Evolutionary conservation across 2,329 filamentous ascomycete species (phyloP).

Genomic region (Volutella citrinella): DNA sequence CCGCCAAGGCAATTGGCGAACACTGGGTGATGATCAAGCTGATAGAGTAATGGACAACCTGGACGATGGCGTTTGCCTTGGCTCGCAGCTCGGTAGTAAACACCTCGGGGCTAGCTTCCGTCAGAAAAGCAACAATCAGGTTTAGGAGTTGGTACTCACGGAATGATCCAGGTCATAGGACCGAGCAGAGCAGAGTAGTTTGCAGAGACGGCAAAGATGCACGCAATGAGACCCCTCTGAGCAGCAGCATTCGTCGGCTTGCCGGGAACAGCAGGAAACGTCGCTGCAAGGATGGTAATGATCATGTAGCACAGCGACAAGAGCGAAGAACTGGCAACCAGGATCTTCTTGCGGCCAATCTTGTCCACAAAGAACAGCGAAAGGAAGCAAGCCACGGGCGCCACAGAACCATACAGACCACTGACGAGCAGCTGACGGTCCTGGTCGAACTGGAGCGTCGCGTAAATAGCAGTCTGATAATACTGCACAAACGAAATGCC

Average conservation of each 20-base stretch:
- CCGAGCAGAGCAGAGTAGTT: slow-evolving; percentile 38
- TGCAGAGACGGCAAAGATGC: slow-evolving; percentile 32
- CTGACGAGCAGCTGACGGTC: slow-evolving; percentile 37
- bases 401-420: slow-evolving; percentile 37
- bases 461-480: slow-evolving; percentile 40
- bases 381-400: slow-evolving; percentile 33
- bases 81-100: slow-evolving; percentile 39
- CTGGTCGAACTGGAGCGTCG: slow-evolving; percentile 35
- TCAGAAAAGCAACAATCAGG: accelerated
- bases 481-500: slow-evolving; percentile 43
- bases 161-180: slow-evolving; percentile 42
- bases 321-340: slow-evolving; percentile 33
- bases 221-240: slow-evolving; percentile 37
- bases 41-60: slow-evolving; percentile 40
- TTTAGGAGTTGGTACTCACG: slow-evolving; percentile 25
- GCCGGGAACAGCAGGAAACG: slow-evolving; percentile 33
- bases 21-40: slow-evolving; percentile 39
- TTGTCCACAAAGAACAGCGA: slow-evolving; percentile 39
- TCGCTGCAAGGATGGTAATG: slow-evolving; percentile 37
- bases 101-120: slow-evolving; percentile 32
- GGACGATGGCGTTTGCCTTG: slow-evolving; percentile 39
- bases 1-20: slow-evolving; percentile 36
- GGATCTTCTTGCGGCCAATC: slow-evolving; percentile 34
- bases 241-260: slow-evolving; percentile 35
- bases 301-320: slow-evolving; percentile 36